Evolutionary conservation across 2,329 filamentous ascomycete species (phyloP).

Genomic region (Aspergillus neoniger): DNA sequence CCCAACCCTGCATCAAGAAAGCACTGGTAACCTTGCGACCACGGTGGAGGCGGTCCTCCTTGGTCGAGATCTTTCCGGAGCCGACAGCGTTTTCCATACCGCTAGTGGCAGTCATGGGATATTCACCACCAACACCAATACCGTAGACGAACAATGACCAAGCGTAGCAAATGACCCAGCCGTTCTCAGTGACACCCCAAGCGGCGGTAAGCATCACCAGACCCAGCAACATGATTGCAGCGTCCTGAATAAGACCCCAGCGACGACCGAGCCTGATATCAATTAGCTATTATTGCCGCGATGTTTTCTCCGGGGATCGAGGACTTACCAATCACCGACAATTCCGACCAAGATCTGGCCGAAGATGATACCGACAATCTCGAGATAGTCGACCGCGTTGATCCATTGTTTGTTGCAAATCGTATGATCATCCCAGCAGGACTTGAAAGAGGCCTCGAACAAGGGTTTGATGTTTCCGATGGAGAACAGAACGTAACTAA

Average conservation of each 20-base stretch:
- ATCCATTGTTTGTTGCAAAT: slow-evolving; percentile 81
- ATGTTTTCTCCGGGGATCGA: not conserved
- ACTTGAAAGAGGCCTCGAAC: slow-evolving; percentile 71
- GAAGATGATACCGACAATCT: slow-evolving; percentile 92
- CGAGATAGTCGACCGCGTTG: slow-evolving; percentile 82
- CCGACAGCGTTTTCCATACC: slow-evolving; percentile 90
- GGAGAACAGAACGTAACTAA: slow-evolving; percentile 88
- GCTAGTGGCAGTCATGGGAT: slow-evolving; percentile 93
- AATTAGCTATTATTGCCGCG: slow-evolving; percentile 13
- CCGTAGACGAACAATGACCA: slow-evolving; percentile 94
- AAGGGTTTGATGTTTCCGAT: slow-evolving; percentile 90
- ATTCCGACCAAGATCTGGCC: slow-evolving; percentile 87
- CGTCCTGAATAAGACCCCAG: slow-evolving; percentile 95
- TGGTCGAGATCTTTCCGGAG: slow-evolving; percentile 83
- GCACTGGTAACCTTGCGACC: slow-evolving; percentile 93
- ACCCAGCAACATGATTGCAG: slow-evolving; percentile 89
- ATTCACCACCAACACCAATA: slow-evolving; percentile 71
- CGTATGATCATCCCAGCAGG: slow-evolving; percentile 70
- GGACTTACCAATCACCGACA: slow-evolving; percentile 64
- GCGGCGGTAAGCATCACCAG: slow-evolving; percentile 87
- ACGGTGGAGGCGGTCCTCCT: slow-evolving; percentile 90
- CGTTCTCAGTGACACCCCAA: slow-evolving; percentile 83
- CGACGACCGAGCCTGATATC: slow-evolving; percentile 75
- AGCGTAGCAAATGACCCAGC: slow-evolving; percentile 96
- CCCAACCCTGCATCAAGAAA: slow-evolving; percentile 98